phyloP scores from a whole-genome alignment of 208 protist species.

The Trypanosoma platydactyli region DNA sequence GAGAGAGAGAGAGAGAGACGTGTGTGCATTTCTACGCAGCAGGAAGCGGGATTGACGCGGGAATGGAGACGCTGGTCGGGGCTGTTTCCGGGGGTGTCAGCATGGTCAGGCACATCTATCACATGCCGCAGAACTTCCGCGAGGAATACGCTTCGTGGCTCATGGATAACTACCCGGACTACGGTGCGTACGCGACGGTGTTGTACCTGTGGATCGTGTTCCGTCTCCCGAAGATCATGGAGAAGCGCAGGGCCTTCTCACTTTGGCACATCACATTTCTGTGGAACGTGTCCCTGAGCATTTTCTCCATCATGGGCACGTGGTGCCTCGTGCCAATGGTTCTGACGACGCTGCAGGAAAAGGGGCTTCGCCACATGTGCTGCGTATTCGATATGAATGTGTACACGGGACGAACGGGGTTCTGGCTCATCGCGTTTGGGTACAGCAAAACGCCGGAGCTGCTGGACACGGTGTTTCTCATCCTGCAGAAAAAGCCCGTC shows the following conservation, averaged over 20 bases:
- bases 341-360: slow-evolving; percentile 11
- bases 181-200: slow-evolving; percentile 25
- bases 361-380: neutral
- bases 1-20: no score
- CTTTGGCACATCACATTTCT: slow-evolving; percentile 35
- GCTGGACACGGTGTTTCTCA: slow-evolving; percentile 68
- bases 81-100: neutral
- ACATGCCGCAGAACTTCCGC: slow-evolving; percentile 11
- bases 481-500: slow-evolving; percentile 79
- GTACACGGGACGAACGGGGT: slow-evolving; percentile 50
- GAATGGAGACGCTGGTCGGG: neutral
- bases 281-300: slow-evolving; percentile 74
- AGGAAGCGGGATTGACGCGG: no score
- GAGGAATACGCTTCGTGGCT: slow-evolving; percentile 5
- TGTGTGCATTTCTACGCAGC: no score
- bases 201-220: slow-evolving; percentile 28
- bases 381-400: slow-evolving; percentile 43
- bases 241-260: slow-evolving; percentile 43
- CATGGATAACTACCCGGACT: slow-evolving; percentile 18
- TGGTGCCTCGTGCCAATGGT: slow-evolving; percentile 41
- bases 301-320: slow-evolving; percentile 65
- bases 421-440: slow-evolving; percentile 64
- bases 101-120: neutral
- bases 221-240: slow-evolving; percentile 51
- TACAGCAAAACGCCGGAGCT: slow-evolving; percentile 81